Conservation (phyloP, 192 early-diverging fungal genomes). For the Coemansia sp. region DNA sequence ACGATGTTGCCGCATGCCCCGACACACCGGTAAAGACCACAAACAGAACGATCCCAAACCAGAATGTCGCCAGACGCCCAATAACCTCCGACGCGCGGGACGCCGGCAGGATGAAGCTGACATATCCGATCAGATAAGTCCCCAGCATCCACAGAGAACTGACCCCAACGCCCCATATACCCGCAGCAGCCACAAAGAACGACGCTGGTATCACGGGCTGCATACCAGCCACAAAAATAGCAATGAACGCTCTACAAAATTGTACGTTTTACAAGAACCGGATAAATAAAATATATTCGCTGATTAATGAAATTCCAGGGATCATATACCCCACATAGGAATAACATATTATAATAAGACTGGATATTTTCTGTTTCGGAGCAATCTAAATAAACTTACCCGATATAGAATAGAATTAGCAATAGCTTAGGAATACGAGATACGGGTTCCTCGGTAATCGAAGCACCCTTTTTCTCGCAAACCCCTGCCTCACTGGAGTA, state of each 20-base stretch:
- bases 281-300: too few species aligned
- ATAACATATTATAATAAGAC: too few species aligned
- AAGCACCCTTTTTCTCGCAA: too few species aligned
- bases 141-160: slow-evolving; percentile 53
- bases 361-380: too few species aligned
- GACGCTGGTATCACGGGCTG: slow-evolving; percentile 36
- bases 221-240: slow-evolving; percentile 29
- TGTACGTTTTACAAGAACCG: too few species aligned
- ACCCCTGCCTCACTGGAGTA: too few species aligned
- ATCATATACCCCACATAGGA: too few species aligned
- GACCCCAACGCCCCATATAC: slow-evolving; percentile 37
- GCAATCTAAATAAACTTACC: too few species aligned
- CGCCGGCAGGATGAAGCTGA: slow-evolving; percentile 36
- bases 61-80: slow-evolving; percentile 34
- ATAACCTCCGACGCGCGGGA: slow-evolving; percentile 29
- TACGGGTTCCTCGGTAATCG: too few species aligned
- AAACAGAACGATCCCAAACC: slow-evolving; percentile 35
- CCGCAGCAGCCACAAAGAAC: slow-evolving; percentile 46
- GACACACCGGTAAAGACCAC: slow-evolving; percentile 36
- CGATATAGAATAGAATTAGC: too few species aligned
- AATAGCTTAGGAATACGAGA: too few species aligned
- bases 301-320: too few species aligned
- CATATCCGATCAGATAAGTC: slow-evolving; percentile 48
- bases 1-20: slow-evolving; percentile 20
- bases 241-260: slow-evolving; percentile 29